Percentiles rank a stretch among this genome's conserved stretches.
Conservation (phyloP, 108 stramenopile genomes). For the Pseudonitzschia delicatissima region DNA sequence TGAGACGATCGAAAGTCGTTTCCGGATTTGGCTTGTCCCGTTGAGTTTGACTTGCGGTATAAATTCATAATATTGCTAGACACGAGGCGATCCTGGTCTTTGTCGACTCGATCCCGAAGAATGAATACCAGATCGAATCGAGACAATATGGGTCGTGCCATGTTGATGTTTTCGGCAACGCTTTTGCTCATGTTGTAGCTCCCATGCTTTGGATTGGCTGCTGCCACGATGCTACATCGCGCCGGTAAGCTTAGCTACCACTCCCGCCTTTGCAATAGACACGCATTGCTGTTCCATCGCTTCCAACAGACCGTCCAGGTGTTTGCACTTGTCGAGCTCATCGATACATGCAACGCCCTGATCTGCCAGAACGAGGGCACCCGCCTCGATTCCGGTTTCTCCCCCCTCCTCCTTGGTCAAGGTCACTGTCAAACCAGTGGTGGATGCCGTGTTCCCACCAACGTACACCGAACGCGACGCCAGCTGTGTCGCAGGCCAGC, state of each 20-base stretch:
- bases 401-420: conserved; percentile 89
- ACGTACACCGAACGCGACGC: conserved; percentile 95
- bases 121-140: conserved; percentile 98
- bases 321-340: conserved; percentile 98
- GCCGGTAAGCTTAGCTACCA: conserved; percentile 88
- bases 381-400: conserved; percentile 93
- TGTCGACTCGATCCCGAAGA: conserved; percentile 89
- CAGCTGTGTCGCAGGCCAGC: conserved; percentile 82
- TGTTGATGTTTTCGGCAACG: conserved; percentile 91
- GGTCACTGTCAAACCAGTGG: conserved; percentile 90
- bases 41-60: conserved; percentile 37
- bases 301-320: conserved; percentile 91
- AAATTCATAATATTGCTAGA: conserved; percentile 91
- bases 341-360: conserved; percentile 98
- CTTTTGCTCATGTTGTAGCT: conserved; percentile 91
- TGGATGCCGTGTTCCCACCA: conserved; percentile 95
- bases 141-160: conserved; percentile 92
- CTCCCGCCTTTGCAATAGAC: conserved; percentile 96
- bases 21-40: neutral
- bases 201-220: conserved; percentile 97
- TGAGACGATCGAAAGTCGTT: neutral
- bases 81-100: conserved; percentile 85
- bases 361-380: conserved; percentile 95
- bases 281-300: conserved; percentile 99
- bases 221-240: conserved; percentile 93